Conservation (phyloP, 2,329 filamentous ascomycete genomes). For the Ophiocordyceps australis region DNA sequence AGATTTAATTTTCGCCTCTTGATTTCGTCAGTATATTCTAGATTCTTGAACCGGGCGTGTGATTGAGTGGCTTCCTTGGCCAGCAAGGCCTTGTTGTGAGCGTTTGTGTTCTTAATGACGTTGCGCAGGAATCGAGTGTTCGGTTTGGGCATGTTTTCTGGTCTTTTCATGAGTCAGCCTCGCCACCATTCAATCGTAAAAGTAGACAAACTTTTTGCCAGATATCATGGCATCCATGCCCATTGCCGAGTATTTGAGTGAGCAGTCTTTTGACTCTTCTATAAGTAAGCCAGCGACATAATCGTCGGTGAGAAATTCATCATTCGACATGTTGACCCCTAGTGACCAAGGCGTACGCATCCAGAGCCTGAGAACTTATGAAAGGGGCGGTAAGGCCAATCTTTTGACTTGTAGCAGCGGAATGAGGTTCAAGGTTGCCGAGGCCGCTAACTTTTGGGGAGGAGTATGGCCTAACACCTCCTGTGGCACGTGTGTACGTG, state of each 20-base stretch:
- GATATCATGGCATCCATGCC: constrained; percentile 34
- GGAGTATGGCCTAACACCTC: too few relatives aligned
- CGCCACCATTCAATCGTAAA: too few relatives aligned
- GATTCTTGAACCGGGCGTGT: constrained; percentile 44
- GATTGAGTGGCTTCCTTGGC: constrained; percentile 74
- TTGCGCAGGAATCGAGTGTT: constrained; percentile 82
- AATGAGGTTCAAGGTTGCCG: too few relatives aligned
- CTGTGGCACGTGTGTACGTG: too few relatives aligned
- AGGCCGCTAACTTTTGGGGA: too few relatives aligned
- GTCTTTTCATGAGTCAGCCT: too few relatives aligned
- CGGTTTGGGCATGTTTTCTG: constrained; percentile 58
- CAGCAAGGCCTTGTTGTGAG: constrained; percentile 71
- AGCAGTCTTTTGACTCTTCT: constrained; percentile 59
- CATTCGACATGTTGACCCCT: constrained; percentile 18
- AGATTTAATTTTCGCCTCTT: constrained; percentile 25
- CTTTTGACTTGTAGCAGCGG: too few relatives aligned
- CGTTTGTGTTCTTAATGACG: constrained; percentile 75
- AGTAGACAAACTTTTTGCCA: neutral
- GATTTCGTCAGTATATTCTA: constrained; percentile 30
- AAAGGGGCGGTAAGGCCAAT: too few relatives aligned
- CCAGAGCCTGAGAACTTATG: too few relatives aligned
- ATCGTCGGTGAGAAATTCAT: constrained; percentile 49
- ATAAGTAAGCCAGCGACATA: constrained; percentile 66
- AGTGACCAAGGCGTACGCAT: too few relatives aligned
- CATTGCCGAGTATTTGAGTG: constrained; percentile 54